Conservation (phyloP, 1,139 yeast species). For the Hyphopichia burtonii region DNA sequence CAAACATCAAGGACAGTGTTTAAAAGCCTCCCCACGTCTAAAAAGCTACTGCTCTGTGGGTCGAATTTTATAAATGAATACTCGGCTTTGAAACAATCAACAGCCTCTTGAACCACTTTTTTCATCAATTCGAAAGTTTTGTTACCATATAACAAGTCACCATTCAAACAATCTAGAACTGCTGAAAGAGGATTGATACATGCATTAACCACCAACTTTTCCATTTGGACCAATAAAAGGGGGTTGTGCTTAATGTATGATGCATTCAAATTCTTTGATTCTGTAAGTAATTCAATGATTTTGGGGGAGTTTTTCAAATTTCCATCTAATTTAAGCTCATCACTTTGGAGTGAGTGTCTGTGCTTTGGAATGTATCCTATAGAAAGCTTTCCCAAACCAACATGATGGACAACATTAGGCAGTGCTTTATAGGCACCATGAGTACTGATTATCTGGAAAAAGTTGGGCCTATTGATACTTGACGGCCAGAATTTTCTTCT, state of each 20-base stretch:
- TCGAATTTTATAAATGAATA: constrained; percentile 27
- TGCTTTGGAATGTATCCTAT: constrained; percentile 25
- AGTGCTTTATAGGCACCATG: constrained; percentile 67
- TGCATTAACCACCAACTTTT: constrained; percentile 72
- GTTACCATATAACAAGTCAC: constrained; percentile 51
- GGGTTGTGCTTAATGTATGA: constrained; percentile 49
- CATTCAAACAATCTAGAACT: constrained; percentile 67
- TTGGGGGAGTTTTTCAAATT: constrained; percentile 19
- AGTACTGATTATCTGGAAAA: constrained; percentile 73
- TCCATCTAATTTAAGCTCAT: constrained; percentile 11
- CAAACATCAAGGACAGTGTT: constrained; percentile 48
- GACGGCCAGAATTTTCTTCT: constrained; percentile 56
- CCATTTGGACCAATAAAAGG: constrained; percentile 62
- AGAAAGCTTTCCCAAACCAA: constrained; percentile 62
- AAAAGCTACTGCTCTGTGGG: constrained; percentile 35
- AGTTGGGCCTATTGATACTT: constrained; percentile 43
- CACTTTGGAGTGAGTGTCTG: constrained; percentile 4
- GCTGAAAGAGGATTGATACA: constrained; percentile 78
- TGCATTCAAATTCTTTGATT: constrained; percentile 38
- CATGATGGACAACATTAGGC: constrained; percentile 57
- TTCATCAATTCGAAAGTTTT: constrained; percentile 32
- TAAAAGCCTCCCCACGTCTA: constrained; percentile 46
- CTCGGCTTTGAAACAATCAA: constrained; percentile 36
- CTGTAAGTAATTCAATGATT: constrained; percentile 30
- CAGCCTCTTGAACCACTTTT: constrained; percentile 47